Conservation (phyloP, 768 basidiomycete genomes). For the Artomyces pyxidatus region DNA sequence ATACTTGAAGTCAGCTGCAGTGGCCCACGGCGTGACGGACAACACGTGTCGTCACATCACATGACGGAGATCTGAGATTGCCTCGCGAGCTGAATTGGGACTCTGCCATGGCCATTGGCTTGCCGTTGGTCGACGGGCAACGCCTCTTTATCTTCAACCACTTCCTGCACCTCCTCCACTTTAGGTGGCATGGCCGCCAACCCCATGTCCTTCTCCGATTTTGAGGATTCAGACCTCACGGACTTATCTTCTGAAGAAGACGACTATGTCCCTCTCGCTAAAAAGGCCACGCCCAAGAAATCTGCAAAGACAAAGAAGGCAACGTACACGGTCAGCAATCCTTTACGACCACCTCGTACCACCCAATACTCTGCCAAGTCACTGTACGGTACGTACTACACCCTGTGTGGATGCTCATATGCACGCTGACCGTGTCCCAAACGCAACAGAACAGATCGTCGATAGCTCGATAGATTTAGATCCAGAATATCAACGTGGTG, state of each 20-base stretch:
- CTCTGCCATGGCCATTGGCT: too few species aligned
- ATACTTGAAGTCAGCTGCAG: too few species aligned
- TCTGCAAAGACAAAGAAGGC: background rate
- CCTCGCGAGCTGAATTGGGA: background rate
- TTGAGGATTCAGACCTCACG: slow-evolving; percentile 22
- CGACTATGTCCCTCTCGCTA: slow-evolving; percentile 8
- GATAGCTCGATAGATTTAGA: slow-evolving; percentile 60
- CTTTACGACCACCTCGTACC: slow-evolving; percentile 18
- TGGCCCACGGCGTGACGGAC: too few species aligned
- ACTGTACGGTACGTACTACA: slow-evolving; percentile 22
- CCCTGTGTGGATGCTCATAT: background rate
- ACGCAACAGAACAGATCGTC: slow-evolving; percentile 60
- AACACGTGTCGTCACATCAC: too few species aligned
- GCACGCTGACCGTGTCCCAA: background rate
- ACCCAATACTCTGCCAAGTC: slow-evolving; percentile 25
- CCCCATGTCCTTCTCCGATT: slow-evolving; percentile 20
- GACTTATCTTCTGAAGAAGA: slow-evolving; percentile 21
- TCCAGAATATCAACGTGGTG: slow-evolving; percentile 75
- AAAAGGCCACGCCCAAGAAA: slow-evolving; percentile 4
- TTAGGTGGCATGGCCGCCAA: too few species aligned
- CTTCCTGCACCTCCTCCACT: background rate
- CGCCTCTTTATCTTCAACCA: background rate
- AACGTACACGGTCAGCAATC: slow-evolving; percentile 12
- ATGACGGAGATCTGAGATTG: background rate
- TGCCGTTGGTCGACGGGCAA: background rate